A percentile compares a stretch with the other conserved stretches of the same genome.
phyloP scores from a whole-genome alignment of 352 stramenopile genomes.

The Thalassiosira exigua region DNA sequence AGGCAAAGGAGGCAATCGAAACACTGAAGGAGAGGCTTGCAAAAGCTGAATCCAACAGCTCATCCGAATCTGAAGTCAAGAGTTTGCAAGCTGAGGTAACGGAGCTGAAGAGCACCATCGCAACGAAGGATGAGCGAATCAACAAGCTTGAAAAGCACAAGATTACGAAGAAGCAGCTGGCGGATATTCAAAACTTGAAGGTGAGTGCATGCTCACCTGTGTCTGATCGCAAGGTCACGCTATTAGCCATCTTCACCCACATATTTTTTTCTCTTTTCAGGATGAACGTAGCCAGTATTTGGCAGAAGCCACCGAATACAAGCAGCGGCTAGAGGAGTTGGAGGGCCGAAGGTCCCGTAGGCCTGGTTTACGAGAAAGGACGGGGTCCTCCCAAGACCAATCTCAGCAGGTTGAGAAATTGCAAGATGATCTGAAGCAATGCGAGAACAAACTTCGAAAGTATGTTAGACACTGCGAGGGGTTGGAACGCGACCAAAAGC shows the following conservation, averaged over 20 bases:
- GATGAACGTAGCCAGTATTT: constrained; percentile 46
- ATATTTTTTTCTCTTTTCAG: constrained; percentile 17
- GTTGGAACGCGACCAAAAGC: constrained; percentile 76
- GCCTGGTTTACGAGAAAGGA: constrained; percentile 38
- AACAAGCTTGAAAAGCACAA: constrained; percentile 79
- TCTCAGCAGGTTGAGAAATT: constrained; percentile 62
- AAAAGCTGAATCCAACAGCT: constrained; percentile 25
- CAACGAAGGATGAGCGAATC: constrained; percentile 77
- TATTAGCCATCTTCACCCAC: too few relatives aligned
- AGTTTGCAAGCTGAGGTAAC: constrained; percentile 42
- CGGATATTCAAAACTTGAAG: constrained; percentile 78
- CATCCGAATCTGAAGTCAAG: constrained; percentile 23
- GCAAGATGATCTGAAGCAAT: constrained; percentile 69
- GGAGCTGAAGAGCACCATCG: constrained; percentile 49
- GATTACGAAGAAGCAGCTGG: constrained; percentile 80
- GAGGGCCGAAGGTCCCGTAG: constrained; percentile 33
- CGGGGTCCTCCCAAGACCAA: constrained; percentile 22
- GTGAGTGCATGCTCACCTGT: too few relatives aligned
- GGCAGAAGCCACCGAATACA: constrained; percentile 59
- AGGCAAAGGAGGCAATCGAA: constrained; percentile 42
- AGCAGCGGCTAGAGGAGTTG: constrained; percentile 51
- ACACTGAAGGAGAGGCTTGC: constrained; percentile 47
- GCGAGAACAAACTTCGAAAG: constrained; percentile 81
- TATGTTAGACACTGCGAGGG: constrained; percentile 74
- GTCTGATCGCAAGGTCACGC: too few relatives aligned